These are phyloP conservation scores for Teunomyces pallodes DNA, from an alignment of 805 yeast genomes.

Conservation along the genomic window DNA sequence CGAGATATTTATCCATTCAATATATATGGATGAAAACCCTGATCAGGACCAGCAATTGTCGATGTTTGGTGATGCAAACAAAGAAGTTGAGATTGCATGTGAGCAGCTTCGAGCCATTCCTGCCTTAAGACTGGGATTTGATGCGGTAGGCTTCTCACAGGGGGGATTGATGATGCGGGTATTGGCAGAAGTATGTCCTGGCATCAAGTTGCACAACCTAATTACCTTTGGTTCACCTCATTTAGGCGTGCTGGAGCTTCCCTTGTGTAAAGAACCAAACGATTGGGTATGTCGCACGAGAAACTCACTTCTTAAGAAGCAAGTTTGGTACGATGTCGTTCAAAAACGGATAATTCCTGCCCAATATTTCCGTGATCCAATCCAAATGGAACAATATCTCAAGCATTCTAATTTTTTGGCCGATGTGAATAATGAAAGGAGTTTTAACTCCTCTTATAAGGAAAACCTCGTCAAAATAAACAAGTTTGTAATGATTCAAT, in stretches of 20 bases:
- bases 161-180: slow-evolving; percentile 81
- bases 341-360: slow-evolving; percentile 66
- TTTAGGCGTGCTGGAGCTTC: slow-evolving; percentile 69
- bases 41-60: slow-evolving; percentile 53
- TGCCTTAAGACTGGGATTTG: slow-evolving; percentile 55
- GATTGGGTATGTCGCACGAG: slow-evolving; percentile 61
- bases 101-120: slow-evolving; percentile 45
- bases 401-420: slow-evolving; percentile 59
- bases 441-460: slow-evolving; percentile 38
- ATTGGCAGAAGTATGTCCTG: slow-evolving; percentile 56
- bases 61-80: slow-evolving; percentile 57
- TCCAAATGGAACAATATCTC: slow-evolving; percentile 52
- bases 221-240: slow-evolving; percentile 83
- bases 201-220: slow-evolving; percentile 42
- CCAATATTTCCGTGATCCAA: slow-evolving; percentile 69
- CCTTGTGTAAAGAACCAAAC: slow-evolving; percentile 46
- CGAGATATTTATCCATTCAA: slow-evolving; percentile 49
- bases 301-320: slow-evolving; percentile 53
- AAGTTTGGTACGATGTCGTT: slow-evolving; percentile 56
- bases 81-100: slow-evolving; percentile 56
- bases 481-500: slow-evolving; percentile 57
- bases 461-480: slow-evolving; percentile 44
- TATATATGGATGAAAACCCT: slow-evolving; percentile 49
- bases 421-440: slow-evolving; percentile 61
- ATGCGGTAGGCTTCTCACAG: slow-evolving; percentile 78